Evolutionary conservation across 2,329 filamentous ascomycete genomes (phyloP).

Genomic region (Sporothrix protearum): DNA sequence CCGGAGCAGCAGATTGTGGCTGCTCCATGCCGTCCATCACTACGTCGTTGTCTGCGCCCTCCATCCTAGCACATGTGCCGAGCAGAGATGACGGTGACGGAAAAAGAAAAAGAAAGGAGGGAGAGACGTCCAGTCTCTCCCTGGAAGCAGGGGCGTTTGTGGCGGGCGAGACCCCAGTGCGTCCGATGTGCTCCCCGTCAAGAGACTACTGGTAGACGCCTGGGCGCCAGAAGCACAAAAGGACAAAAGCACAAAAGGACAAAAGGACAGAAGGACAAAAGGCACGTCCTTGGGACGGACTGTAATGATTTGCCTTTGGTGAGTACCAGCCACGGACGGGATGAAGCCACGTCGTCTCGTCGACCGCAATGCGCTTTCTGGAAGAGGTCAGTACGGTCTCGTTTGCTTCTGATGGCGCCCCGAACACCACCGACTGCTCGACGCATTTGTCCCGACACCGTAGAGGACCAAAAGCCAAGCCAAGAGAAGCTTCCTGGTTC

Average conservation of each 20-base stretch:
- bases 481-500: neutral
- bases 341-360: neutral
- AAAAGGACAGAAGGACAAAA: neutral
- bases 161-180: neutral
- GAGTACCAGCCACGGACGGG: neutral
- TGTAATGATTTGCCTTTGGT: neutral
- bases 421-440: neutral
- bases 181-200: neutral
- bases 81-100: neutral
- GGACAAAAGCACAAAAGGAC: too few relatives aligned
- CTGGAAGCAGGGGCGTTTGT: neutral
- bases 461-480: neutral
- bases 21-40: conserved; percentile 29
- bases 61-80: conserved; percentile 5
- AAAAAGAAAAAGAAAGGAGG: neutral
- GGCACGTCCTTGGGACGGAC: neutral
- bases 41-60: conserved; percentile 27
- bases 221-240: neutral
- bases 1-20: neutral
- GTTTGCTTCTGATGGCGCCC: neutral
- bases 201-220: neutral
- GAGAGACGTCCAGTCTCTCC: conserved; percentile 19
- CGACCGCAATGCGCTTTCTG: neutral
- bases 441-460: neutral
- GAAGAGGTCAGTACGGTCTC: neutral